phyloP scores from a whole-genome alignment of 2,329 filamentous ascomycete genomes.

The Ceratocystis cubensis region DNA sequence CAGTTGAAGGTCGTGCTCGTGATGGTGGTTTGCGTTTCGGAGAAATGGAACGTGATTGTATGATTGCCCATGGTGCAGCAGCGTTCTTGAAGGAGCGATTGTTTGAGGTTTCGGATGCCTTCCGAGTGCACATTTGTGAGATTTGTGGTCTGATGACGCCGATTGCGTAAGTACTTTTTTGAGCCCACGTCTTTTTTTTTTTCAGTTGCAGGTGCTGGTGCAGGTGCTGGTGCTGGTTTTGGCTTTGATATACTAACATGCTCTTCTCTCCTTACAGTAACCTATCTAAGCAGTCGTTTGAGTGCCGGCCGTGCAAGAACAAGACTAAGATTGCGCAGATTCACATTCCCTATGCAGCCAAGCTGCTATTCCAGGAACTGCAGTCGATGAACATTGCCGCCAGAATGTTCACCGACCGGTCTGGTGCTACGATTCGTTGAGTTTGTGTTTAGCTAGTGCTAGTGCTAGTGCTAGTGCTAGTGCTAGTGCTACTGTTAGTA shows the following conservation, averaged over 20 bases:
- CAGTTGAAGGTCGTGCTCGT: slow-evolving; percentile 93
- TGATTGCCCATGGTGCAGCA: slow-evolving; percentile 98
- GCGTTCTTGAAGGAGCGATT: slow-evolving; percentile 94
- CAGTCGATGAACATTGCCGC: slow-evolving; percentile 97
- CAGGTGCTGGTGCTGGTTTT: neutral
- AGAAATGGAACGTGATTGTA: slow-evolving; percentile 99
- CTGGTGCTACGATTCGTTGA: slow-evolving; percentile 57
- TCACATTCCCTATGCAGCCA: slow-evolving; percentile 94
- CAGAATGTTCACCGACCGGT: slow-evolving; percentile 86
- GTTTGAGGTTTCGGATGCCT: slow-evolving; percentile 95
- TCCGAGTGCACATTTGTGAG: slow-evolving; percentile 95
- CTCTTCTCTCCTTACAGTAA: slow-evolving; percentile 45
- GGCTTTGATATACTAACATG: slow-evolving; percentile 6
- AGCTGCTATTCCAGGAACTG: slow-evolving; percentile 95
- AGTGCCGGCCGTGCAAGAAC: slow-evolving; percentile 96
- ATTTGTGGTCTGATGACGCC: slow-evolving; percentile 98
- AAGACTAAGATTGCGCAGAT: slow-evolving; percentile 98
- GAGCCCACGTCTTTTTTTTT: neutral
- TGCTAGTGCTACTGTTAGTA: neutral
- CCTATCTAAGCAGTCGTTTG: slow-evolving; percentile 88
- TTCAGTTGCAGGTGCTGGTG: neutral
- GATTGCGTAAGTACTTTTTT: slow-evolving; percentile 65
- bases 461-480: neutral
- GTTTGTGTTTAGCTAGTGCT: neutral
- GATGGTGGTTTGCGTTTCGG: slow-evolving; percentile 98